Evolutionary conservation across 129 eudicot species (phyloP), one percentile per base, ranked within the genome.

Genomic region (Saussurea involucrata): DNA sequence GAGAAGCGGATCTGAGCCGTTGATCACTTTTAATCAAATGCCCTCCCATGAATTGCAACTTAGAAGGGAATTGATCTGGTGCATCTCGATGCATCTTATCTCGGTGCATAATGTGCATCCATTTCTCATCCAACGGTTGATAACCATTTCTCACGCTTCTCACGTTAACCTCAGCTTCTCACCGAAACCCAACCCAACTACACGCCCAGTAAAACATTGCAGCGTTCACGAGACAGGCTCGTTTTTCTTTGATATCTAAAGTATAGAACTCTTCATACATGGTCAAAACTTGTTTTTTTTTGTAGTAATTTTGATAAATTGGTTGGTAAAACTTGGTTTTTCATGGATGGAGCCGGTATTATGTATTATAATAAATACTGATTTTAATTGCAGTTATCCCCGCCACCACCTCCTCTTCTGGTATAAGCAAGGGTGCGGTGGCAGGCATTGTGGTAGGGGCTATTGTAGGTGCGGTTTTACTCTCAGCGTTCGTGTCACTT

Each of bases 341-440:
- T 60, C 27, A 60, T 60, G 25, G 27, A 67, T 67, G 21, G 28
- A 77, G 44, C 29, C 24, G 63, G 36, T 37, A 27, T 18, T 13
- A 4, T 13, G 58, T 37, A 21, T 22, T 69, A 40, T 55, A 66
- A 63, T 57, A 28, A 55, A 78, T 76, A 22, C 40, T 64, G 75
- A 18, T 65, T 79, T 78, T 21, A 27, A 53, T 77, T 66, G 78
- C 85, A 91, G 97, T 83, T 44, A 37, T 76, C 61, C 85, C 81
- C 68, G 0, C 75, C 6, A 36, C 87, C 5, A 25, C 87, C 12
- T 89, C 97, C 66, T 68, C 88, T 20, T 86, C 95, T 71, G 89
- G 96, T 68, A 21, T 94, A 83, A 91, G 97, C 90, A 89, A 81
- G 83, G 97, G 97, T 29, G 93, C 90, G 28, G 10, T 94, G n/a